Base-by-base conservation (phyloP, 2,329 filamentous ascomycete species). In the Eurotiales sp. region DNA sequence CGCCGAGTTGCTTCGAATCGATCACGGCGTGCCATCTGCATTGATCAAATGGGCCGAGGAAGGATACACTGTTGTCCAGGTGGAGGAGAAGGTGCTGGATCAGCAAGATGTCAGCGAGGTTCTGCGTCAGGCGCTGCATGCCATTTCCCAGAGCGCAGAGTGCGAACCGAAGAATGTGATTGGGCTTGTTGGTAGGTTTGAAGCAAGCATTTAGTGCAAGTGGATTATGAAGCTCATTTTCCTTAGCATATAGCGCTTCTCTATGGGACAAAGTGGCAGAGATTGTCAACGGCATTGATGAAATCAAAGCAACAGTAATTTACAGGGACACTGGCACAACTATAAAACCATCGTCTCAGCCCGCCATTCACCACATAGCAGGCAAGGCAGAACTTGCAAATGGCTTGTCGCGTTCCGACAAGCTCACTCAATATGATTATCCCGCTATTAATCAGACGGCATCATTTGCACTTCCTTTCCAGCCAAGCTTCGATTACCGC, bases 21-120 rank as follows among this genome's bases (percentile, higher is more conserved):
- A 45, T 59, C 61, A 55, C 40, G 62, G 74, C 1, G 76, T 78
- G 49, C 84, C 84, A 0, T 73, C 77, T 8, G 80, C 81, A 0
- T 59, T 81, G 12, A 62, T 80, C 54, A 88, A 88, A 66, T 88
- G 85, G 85, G 84, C 84, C 0, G 85, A 88, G 61, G 85, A 88
- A 63, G 83, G 85, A 0, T 87, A 81, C 57, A 72, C 79, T 0
- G 82, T 87, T 3, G 81, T 72, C 0, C 77, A 85, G 62, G 62
- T 87, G 12, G 23, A 49, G n/a, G 55, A 51, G 19, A 19, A 10
- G 15, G 53, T 46, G 3, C 55, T 69, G 2, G 49, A 50, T 0
- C 23, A 41, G 12, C 17, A 8, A 4, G 19, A 25, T 7, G 55
- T 57, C 4, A 11, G 39, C 3, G 14, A 39, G 11, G 25, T 61